Evolutionary conservation across 345 rosid genomes (phyloP).

Genomic region (Camelina laxa): DNA sequence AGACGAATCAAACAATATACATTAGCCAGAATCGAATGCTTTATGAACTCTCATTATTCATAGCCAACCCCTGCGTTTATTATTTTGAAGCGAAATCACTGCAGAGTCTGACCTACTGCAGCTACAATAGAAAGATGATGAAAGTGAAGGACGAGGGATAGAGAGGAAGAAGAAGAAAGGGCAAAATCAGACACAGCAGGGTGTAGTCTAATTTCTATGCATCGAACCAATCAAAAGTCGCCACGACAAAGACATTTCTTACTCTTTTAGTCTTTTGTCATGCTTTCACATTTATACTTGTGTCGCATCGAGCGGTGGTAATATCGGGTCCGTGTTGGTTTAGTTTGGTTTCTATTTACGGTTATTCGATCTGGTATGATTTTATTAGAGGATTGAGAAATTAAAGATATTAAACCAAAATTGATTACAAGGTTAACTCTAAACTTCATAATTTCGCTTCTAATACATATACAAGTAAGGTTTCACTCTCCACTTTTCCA

Average conservation of each 20-base stretch:
- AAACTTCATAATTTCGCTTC: too few relatives aligned
- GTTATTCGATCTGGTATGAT: constrained; percentile 1
- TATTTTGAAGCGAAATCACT: not conserved
- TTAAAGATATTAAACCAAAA: too few relatives aligned
- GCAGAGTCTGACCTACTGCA: constrained; percentile 50
- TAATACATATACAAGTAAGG: too few relatives aligned
- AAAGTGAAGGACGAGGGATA: constrained; percentile 36
- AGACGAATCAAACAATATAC: constrained; percentile 18
- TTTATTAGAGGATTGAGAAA: too few relatives aligned
- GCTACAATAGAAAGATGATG: constrained; percentile 25
- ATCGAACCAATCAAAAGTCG: constrained; percentile 35
- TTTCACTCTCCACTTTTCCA: too few relatives aligned
- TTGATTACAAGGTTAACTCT: too few relatives aligned
- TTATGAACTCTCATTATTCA: constrained; percentile 4
- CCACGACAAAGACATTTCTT: constrained; percentile 41
- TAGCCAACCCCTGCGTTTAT: not conserved
- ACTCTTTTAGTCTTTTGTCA: not conserved
- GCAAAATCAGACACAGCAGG: constrained; percentile 32
- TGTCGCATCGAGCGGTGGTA: constrained; percentile 1
- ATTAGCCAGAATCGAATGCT: constrained; percentile 32
- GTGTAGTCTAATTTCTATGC: constrained; percentile 37
- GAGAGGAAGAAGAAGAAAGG: constrained; percentile 5
- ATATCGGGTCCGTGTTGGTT: not conserved
- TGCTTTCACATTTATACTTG: not conserved
- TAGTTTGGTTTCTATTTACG: not conserved